phyloP scores from a whole-genome alignment of 352 stramenopile genomes.

The Pythium rhizo-oryzae region DNA sequence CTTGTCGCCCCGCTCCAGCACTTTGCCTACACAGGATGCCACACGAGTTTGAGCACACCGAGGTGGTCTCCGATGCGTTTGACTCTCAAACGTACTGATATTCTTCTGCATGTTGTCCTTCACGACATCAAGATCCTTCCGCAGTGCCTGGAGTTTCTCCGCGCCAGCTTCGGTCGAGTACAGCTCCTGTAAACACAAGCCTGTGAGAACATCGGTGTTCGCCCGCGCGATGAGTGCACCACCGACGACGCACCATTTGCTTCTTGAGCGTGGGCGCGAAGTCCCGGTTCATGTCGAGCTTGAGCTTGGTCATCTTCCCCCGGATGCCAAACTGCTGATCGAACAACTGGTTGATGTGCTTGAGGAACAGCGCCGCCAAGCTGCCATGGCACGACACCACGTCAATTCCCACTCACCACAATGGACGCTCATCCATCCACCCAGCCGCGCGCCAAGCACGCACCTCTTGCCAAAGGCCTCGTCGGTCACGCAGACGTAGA shows the following conservation, averaged over 20 bases:
- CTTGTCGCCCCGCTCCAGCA: conserved; percentile 86
- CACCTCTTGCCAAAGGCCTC: conserved; percentile 81
- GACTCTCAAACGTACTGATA: conserved; percentile 52
- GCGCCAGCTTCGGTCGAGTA: conserved; percentile 75
- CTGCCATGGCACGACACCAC: conserved; percentile 22
- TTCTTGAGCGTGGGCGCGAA: conserved; percentile 85
- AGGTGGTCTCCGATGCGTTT: not conserved
- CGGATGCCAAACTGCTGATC: conserved; percentile 86
- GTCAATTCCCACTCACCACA: no score
- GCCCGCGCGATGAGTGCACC: no score
- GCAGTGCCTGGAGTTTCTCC: conserved; percentile 79
- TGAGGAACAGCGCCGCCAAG: conserved; percentile 80
- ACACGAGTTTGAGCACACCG: not conserved
- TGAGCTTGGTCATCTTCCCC: conserved; percentile 88
- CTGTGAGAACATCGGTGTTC: not conserved
- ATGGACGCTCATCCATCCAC: not conserved
- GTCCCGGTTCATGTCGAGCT: conserved; percentile 86
- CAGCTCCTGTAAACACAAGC: conserved; percentile 47
- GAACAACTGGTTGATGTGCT: conserved; percentile 87
- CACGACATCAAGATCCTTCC: conserved; percentile 81
- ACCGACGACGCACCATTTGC: conserved; percentile 59
- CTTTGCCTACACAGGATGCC: conserved; percentile 51
- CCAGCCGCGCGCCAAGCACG: not conserved
- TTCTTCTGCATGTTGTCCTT: conserved; percentile 84
- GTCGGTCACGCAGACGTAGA: conserved; percentile 86